Evolutionary conservation across 192 early-diverging fungal genomes (phyloP).

Genomic region (Gigaspora rosea): DNA sequence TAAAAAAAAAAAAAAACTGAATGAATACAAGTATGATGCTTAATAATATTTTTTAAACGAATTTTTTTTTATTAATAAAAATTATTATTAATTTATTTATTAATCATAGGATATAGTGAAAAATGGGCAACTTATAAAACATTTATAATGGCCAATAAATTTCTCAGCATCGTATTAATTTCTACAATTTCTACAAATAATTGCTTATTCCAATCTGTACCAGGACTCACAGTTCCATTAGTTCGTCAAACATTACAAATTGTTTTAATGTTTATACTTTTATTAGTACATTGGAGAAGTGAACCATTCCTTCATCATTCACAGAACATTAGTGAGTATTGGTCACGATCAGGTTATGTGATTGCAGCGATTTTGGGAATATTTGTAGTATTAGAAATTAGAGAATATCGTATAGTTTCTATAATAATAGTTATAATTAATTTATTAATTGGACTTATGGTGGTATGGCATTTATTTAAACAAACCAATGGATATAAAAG

Average conservation of each 20-base stretch:
- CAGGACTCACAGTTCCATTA: conserved; percentile 52
- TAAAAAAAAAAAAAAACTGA: not conserved
- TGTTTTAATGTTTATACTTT: conserved; percentile 48
- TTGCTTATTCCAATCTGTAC: conserved; percentile 51
- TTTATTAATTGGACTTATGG: conserved; percentile 39
- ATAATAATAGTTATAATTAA: conserved; percentile 49
- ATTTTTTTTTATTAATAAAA: conserved; percentile 13
- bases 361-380: conserved; percentile 54
- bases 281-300: conserved; percentile 57
- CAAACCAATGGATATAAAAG: conserved; percentile 42
- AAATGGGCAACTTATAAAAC: conserved; percentile 55
- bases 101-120: conserved; percentile 38
- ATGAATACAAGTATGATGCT: too few species aligned
- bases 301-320: conserved; percentile 61
- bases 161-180: conserved; percentile 47
- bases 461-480: conserved; percentile 46
- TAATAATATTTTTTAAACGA: conserved; percentile 22
- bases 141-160: conserved; percentile 60
- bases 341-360: conserved; percentile 47
- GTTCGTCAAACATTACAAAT: conserved; percentile 53
- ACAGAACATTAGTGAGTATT: conserved; percentile 54
- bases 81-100: too few species aligned
- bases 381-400: conserved; percentile 50
- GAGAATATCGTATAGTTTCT: conserved; percentile 47
- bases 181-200: conserved; percentile 62